Evolutionary conservation across 352 stramenopile genomes (phyloP).

Genomic region (Aphanomyces stellatus): DNA sequence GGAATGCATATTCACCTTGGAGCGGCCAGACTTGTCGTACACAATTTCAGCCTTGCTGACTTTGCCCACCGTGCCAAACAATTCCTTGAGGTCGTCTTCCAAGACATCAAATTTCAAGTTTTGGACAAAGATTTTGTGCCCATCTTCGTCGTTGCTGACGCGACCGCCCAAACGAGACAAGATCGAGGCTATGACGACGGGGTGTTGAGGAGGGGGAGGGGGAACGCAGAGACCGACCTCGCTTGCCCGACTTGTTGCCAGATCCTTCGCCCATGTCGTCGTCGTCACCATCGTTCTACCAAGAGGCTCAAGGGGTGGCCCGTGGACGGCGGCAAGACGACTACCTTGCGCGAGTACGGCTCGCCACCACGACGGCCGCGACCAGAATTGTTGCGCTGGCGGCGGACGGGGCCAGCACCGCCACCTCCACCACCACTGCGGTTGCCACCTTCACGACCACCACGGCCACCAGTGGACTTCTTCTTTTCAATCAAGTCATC

Average conservation of each 20-base stretch:
- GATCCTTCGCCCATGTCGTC: constrained; percentile 15
- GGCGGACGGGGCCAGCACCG: constrained; percentile 42
- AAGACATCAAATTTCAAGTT: constrained; percentile 81
- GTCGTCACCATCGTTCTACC: constrained; percentile 10
- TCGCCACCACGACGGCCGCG: constrained; percentile 36
- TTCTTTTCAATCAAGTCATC: constrained; percentile 74
- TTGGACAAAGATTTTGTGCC: constrained; percentile 73
- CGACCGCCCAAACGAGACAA: constrained; percentile 50
- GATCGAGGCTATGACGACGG: constrained; percentile 39
- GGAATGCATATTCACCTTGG: constrained; percentile 31
- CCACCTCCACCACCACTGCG: constrained; percentile 13
- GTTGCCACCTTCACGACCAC: constrained; percentile 40
- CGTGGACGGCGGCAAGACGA: neutral
- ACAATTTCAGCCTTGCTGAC: constrained; percentile 74
- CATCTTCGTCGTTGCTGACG: constrained; percentile 26
- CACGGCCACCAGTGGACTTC: constrained; percentile 36
- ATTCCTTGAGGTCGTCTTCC: constrained; percentile 70
- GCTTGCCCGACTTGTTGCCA: constrained; percentile 11
- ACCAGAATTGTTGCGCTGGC: constrained; percentile 31
- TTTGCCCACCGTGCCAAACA: constrained; percentile 68
- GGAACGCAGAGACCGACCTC: neutral
- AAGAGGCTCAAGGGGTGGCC: neutral
- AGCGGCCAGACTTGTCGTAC: constrained; percentile 74
- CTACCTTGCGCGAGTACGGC: constrained; percentile 42
- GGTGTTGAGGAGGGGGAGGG: neutral